phyloP scores from a whole-genome alignment of 176 grass and related monocot species.

The Olyra latifolia region DNA sequence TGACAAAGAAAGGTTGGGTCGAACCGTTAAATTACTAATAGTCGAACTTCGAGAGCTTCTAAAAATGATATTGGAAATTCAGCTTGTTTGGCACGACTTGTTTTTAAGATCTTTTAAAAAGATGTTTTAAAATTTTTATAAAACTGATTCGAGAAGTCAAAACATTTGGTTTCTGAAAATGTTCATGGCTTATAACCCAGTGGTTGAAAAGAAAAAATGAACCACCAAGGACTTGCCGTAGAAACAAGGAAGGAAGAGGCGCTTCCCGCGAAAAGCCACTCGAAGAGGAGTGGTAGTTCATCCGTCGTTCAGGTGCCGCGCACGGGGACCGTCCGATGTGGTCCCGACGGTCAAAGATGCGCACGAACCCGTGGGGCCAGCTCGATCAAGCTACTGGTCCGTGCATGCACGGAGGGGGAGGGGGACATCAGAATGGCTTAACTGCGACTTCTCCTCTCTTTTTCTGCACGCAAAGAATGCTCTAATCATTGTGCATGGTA shows the following conservation, averaged over 20 bases:
- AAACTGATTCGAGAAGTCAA: too few relatives aligned
- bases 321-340: conserved; percentile 25
- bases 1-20: too few relatives aligned
- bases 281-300: not conserved
- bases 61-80: too few relatives aligned
- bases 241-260: not conserved
- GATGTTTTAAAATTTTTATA: too few relatives aligned
- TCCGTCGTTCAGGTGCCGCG: not conserved
- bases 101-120: too few relatives aligned
- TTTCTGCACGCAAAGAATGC: not conserved
- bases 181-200: too few relatives aligned
- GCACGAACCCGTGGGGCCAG: not conserved
- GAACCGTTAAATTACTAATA: too few relatives aligned
- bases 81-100: too few relatives aligned
- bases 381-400: not conserved
- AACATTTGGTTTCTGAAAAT: too few relatives aligned
- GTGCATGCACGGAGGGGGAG: not conserved
- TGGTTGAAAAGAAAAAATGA: not conserved
- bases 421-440: not conserved
- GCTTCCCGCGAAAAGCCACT: not conserved
- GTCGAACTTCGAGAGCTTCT: too few relatives aligned
- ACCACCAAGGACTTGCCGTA: not conserved
- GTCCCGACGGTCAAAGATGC: conserved; percentile 31
- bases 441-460: too few relatives aligned
- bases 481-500: not conserved